phyloP scores from a whole-genome alignment of 805 yeast genomes.

The Kodamaea laetipori region DNA sequence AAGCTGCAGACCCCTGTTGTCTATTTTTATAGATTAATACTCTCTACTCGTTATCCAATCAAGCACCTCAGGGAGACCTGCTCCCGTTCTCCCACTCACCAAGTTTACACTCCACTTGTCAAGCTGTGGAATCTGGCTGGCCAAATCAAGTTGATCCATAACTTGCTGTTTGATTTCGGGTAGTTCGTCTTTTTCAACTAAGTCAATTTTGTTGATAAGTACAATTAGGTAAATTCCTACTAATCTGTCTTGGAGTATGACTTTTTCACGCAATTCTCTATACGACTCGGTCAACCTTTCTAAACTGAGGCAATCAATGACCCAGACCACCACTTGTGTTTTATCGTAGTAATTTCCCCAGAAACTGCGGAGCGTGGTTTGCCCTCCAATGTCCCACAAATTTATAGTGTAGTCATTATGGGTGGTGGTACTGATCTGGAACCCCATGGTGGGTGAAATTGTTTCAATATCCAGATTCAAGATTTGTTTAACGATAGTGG shows the following conservation, averaged over 20 bases:
- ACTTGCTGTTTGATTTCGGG: conserved; percentile 12
- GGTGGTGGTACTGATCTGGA: conserved; percentile 66
- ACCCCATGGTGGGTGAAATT: conserved; percentile 91
- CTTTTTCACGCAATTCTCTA: conserved; percentile 58
- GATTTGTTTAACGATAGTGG: conserved; percentile 70
- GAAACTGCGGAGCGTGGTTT: conserved; percentile 40
- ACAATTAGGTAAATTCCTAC: conserved; percentile 68
- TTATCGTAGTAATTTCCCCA: conserved; percentile 88
- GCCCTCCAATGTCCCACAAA: conserved; percentile 88
- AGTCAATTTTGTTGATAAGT: conserved; percentile 74
- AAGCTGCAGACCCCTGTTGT: too few species aligned
- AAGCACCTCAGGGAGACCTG: conserved; percentile 27
- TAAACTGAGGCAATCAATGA: conserved; percentile 66
- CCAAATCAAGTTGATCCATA: conserved; percentile 21
- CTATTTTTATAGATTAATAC: conserved; percentile 16
- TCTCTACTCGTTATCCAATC: conserved; percentile 30
- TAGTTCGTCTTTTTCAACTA: conserved; percentile 35
- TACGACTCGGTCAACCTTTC: conserved; percentile 67
- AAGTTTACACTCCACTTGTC: conserved; percentile 29
- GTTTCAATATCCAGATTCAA: conserved; percentile 50
- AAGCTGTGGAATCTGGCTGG: conserved; percentile 20
- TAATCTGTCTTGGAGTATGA: conserved; percentile 68
- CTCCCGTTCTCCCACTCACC: conserved; percentile 41
- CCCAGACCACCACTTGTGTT: conserved; percentile 79
- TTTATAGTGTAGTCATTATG: conserved; percentile 50